These are phyloP conservation scores for Hordeum pubiflorum DNA, from an alignment of 202 grass and related monocot species.

Conservation along the genomic window DNA sequence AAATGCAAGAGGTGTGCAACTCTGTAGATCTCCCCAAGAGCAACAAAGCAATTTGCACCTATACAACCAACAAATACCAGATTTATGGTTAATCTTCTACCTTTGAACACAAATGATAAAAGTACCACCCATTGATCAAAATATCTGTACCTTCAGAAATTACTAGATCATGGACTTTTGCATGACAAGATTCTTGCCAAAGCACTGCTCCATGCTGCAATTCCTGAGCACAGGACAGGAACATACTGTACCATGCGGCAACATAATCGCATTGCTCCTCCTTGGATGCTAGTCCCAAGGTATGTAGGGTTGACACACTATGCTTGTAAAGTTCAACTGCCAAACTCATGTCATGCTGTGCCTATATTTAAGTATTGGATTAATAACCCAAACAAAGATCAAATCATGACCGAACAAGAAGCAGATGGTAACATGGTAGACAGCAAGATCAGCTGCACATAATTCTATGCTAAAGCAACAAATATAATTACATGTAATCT, in stretches of 20 bases:
- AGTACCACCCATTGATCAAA: not conserved
- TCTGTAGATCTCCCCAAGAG: constrained; percentile 65
- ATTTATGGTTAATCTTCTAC: constrained; percentile 16
- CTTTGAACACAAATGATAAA: constrained; percentile 2
- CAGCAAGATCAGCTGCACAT: not conserved
- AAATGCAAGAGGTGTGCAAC: constrained; percentile 39
- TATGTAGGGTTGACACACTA: constrained; percentile 27
- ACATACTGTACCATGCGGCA: constrained; percentile 34
- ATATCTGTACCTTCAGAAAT: constrained; percentile 39
- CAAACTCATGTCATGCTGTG: constrained; percentile 15
- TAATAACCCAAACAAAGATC: not conserved
- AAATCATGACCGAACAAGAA: not conserved
- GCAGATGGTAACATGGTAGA: not conserved
- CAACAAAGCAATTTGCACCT: constrained; percentile 49
- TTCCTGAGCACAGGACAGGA: constrained; percentile 45
- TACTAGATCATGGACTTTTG: constrained; percentile 8
- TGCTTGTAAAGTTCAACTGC: constrained; percentile 52
- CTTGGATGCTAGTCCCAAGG: constrained; percentile 37
- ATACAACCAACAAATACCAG: constrained; percentile 9
- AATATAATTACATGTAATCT: not conserved
- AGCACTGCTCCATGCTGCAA: constrained; percentile 36
- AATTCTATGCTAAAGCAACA: not conserved
- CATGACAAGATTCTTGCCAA: constrained; percentile 42
- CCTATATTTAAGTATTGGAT: constrained; percentile 31
- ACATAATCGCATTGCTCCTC: constrained; percentile 45